Evolutionary conservation across 345 rosid species (phyloP), one percentile per base, ranked within the genome.

Genomic region (Conringia planisiliqua): DNA sequence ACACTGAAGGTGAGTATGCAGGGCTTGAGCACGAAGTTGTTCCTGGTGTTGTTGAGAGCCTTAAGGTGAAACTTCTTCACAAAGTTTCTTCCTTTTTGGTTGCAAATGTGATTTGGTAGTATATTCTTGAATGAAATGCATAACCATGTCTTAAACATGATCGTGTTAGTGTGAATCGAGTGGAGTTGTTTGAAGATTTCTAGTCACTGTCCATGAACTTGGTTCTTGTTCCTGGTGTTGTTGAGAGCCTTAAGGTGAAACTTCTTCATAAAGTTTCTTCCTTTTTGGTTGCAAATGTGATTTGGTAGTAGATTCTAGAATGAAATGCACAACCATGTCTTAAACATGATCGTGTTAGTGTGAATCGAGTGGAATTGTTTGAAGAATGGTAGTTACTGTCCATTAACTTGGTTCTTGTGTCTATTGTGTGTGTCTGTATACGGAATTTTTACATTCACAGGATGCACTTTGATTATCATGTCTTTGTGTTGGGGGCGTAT

Each of bases 11-110:
- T 6, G 99, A 95, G 54, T 92, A 95, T 77, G 33, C 96, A 4
- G 99, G 98, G 4, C 90, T 95, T 29, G 97, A 95, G 69, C 98
- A 95, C 40, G 97, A 95, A 75, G 99, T 92, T 54, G 97, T 95
- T 63, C 96, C 97, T 8, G 99, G 98, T 40, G 99, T 92, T 9
- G 94, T 95, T 27, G 98, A 95, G 80, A 90, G 97, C 82, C 97
- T 95, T 81, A 95, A 95, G 97, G 97, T 95, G 65, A 22, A 22
- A 6, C 5, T 30, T 39, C 3, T 38, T 33, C 59, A 6, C n/a
- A 17, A 17, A 18, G 39, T 24, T 46, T 30, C 17, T 40, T 13
- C 1, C 11, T 50, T 52, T 38, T 16, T 22, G 38, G 39, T 17
- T 29, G 2, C 13, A 52, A 13, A 10, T 57, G n/a, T 57, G 62